These are phyloP conservation scores for Leptomonas seymouri DNA, from an alignment of 208 protist genomes.

Conservation along the genomic window DNA sequence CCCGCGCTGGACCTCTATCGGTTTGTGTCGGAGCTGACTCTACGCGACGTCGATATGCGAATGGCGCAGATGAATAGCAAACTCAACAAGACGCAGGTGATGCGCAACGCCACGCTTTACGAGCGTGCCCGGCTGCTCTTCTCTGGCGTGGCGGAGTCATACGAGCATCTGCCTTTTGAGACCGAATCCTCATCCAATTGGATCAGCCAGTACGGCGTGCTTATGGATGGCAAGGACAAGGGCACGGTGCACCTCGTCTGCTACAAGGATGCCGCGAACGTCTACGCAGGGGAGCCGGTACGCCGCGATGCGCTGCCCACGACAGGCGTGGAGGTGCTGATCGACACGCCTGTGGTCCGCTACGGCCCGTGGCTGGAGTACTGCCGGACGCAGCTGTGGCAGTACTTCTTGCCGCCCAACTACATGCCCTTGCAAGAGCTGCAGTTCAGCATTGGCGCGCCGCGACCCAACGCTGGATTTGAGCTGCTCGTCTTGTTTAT, in stretches of 20 bases:
- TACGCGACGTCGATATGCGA: conserved; percentile 72
- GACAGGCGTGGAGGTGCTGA: conserved; percentile 75
- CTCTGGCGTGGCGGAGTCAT: conserved; percentile 28
- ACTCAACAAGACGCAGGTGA: conserved; percentile 41
- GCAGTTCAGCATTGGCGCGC: conserved; percentile 65
- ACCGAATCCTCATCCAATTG: conserved; percentile 48
- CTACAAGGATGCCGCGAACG: conserved; percentile 82
- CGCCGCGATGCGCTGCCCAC: conserved; percentile 59
- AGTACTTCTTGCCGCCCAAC: conserved; percentile 81
- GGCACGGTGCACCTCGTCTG: conserved; percentile 70
- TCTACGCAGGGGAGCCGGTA: conserved; percentile 79
- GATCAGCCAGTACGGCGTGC: conserved; percentile 76
- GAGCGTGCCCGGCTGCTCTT: conserved; percentile 69
- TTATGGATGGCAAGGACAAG: conserved; percentile 72
- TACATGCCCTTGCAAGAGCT: conserved; percentile 70
- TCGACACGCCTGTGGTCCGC: conserved; percentile 67
- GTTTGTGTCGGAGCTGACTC: conserved; percentile 66
- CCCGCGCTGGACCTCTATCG: conserved; percentile 77
- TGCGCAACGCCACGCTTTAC: conserved; percentile 56
- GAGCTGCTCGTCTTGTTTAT: conserved; percentile 83
- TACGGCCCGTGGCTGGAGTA: conserved; percentile 89
- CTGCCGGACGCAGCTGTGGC: conserved; percentile 76
- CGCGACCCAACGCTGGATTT: conserved; percentile 74
- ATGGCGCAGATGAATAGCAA: conserved; percentile 77
- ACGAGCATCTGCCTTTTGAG: conserved; percentile 35